A percentile compares a stretch with the other conserved stretches of the same genome.
These are phyloP conservation scores for Sporothrix curviconia DNA, from an alignment of 2,329 filamentous ascomycete genomes.

Conservation along the genomic window DNA sequence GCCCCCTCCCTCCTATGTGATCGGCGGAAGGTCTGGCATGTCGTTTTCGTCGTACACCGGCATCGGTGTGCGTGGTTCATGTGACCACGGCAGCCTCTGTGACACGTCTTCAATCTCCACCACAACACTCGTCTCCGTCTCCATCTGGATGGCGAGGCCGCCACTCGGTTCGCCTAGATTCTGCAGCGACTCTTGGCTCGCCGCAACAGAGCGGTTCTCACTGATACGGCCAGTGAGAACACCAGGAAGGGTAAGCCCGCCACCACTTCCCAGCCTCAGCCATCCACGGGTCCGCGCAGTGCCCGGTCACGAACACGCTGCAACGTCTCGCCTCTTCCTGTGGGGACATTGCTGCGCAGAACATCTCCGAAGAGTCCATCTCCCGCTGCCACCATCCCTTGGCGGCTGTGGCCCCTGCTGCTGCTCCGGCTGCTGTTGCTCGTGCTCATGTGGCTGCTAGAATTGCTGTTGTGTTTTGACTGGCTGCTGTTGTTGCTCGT, in stretches of 20 bases:
- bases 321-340: not conserved
- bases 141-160: constrained; percentile 26
- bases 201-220: not conserved
- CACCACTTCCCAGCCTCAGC: not conserved
- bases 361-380: too few species aligned
- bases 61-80: constrained; percentile 3
- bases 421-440: not conserved
- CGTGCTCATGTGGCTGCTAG: too few species aligned
- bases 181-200: constrained; percentile 19
- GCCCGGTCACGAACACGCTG: constrained; percentile 1
- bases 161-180: not conserved
- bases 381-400: too few species aligned
- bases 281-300: not conserved
- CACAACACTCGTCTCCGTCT: constrained; percentile 25
- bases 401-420: not conserved
- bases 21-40: not conserved
- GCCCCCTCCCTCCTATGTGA: not conserved
- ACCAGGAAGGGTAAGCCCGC: too few species aligned
- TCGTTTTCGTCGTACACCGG: constrained; percentile 4
- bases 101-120: constrained; percentile 22
- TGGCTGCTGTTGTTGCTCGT: not conserved
- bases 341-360: too few species aligned
- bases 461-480: not conserved
- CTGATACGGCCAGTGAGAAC: not conserved
- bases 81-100: not conserved